phyloP scores from a whole-genome alignment of 768 basidiomycete species.

The Rhodocollybia butyracea region DNA sequence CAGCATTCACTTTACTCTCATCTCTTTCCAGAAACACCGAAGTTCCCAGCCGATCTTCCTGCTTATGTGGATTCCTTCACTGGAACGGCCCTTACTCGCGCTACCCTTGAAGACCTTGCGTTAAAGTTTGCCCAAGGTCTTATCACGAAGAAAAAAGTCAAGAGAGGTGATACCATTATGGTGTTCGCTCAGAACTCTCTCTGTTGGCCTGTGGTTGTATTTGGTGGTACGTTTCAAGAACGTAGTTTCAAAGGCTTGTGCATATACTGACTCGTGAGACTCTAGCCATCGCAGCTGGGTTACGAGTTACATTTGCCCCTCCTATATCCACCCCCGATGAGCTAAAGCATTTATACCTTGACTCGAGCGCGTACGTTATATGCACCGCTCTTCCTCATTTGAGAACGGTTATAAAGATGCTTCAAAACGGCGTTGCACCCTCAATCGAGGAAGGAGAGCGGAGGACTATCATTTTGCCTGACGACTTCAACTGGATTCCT shows the following conservation, averaged over 20 bases:
- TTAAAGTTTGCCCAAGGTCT: conserved; percentile 47
- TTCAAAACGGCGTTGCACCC: conserved; percentile 35
- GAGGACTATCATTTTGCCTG: conserved; percentile 55
- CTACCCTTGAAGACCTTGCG: conserved; percentile 37
- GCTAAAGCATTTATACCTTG: conserved; percentile 56
- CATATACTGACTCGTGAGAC: no score
- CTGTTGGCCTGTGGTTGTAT: conserved; percentile 46
- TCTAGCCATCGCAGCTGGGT: conserved; percentile 43
- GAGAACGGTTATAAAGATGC: conserved; percentile 51
- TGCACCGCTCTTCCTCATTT: conserved; percentile 65
- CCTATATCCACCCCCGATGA: conserved; percentile 49
- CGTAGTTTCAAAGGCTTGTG: no score
- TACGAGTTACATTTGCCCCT: conserved; percentile 52
- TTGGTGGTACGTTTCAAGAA: conserved; percentile 20
- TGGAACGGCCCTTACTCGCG: conserved; percentile 42
- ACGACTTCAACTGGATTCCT: conserved; percentile 42
- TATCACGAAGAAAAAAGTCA: conserved; percentile 23
- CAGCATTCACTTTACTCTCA: conserved; percentile 28
- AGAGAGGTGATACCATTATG: conserved; percentile 41
- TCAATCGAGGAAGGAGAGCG: conserved; percentile 43
- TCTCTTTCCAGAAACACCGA: conserved; percentile 17
- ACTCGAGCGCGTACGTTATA: conserved; percentile 64
- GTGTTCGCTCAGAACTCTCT: conserved; percentile 55
- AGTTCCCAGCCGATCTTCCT: conserved; percentile 28
- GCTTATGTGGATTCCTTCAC: conserved; percentile 57